These are phyloP conservation scores for Fusarium virguliforme DNA, from an alignment of 2,329 filamentous ascomycete species.

Conservation along the genomic window DNA sequence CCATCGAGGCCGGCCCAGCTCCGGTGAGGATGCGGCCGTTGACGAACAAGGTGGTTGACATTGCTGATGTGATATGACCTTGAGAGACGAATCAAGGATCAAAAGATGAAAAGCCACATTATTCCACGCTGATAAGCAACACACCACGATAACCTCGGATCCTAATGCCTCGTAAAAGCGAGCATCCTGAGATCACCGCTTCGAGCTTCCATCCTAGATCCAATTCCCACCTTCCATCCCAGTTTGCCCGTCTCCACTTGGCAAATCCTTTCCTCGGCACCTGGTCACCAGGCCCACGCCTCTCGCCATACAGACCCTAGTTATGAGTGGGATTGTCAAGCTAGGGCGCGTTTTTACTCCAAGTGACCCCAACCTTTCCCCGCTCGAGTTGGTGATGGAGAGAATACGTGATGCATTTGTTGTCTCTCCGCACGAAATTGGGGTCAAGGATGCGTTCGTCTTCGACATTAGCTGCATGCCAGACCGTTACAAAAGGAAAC, in stretches of 20 bases:
- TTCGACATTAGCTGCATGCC: background rate
- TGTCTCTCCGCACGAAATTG: constrained; percentile 10
- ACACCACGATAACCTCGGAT: constrained; percentile 9
- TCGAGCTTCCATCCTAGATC: constrained; percentile 3
- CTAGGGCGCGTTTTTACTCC: background rate
- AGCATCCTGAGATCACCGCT: background rate
- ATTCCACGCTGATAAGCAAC: background rate
- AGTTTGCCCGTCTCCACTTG: background rate
- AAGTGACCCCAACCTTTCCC: constrained; percentile 7
- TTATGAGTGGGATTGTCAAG: constrained; percentile 5
- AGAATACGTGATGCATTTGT: background rate
- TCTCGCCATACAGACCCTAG: constrained; percentile 3
- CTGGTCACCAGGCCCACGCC: constrained; percentile 1
- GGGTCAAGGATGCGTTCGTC: background rate
- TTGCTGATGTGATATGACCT: background rate
- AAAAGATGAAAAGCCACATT: background rate
- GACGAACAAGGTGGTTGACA: constrained; percentile 27
- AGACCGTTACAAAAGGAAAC: background rate
- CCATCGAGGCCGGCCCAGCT: constrained; percentile 31
- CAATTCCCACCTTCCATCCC: background rate
- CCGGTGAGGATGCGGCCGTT: constrained; percentile 48
- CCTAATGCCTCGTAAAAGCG: background rate
- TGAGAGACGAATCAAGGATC: background rate
- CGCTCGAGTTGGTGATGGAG: background rate
- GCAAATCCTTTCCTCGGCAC: constrained; percentile 3